Conservation (phyloP, 768 basidiomycete species). For the Pleurotus giganteus region DNA sequence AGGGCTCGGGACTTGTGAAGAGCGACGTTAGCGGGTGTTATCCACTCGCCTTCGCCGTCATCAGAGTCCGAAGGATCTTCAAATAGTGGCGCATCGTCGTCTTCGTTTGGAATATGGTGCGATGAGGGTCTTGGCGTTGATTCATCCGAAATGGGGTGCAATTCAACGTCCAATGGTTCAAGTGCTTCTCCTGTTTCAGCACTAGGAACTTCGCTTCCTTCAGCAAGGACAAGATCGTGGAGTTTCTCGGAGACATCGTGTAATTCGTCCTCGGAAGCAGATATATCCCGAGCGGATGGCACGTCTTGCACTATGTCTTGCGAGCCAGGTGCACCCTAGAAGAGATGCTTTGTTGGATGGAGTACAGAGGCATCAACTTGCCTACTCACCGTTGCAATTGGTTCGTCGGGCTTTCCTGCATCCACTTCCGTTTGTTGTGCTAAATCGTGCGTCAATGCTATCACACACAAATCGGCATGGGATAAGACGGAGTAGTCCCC, state of each 20-base stretch:
- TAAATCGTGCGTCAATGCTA: constrained; percentile 84
- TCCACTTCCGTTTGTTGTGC: constrained; percentile 46
- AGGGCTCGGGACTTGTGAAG: constrained; percentile 87
- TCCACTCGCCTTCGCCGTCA: constrained; percentile 94
- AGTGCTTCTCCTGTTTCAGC: constrained; percentile 17
- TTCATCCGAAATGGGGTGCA: constrained; percentile 25
- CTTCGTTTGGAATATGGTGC: constrained; percentile 14
- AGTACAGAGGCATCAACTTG: not conserved
- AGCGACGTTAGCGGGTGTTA: constrained; percentile 85
- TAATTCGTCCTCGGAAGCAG: not conserved
- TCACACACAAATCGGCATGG: constrained; percentile 83
- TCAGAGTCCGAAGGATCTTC: constrained; percentile 79
- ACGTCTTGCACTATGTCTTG: not conserved
- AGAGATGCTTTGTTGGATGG: not conserved
- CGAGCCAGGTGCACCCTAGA: not conserved
- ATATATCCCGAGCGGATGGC: not conserved
- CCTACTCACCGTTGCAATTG: constrained; percentile 17
- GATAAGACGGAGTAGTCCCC: constrained; percentile 95
- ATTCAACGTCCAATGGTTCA: constrained; percentile 47
- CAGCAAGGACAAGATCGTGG: not conserved
- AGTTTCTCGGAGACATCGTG: not conserved
- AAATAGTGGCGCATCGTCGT: constrained; percentile 43
- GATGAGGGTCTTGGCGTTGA: constrained; percentile 11
- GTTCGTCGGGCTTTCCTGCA: constrained; percentile 21
- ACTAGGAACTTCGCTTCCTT: not conserved